These are phyloP conservation scores for Cymbopogon flexuosus DNA, from an alignment of 202 grass and related monocot species.

Conservation along the genomic window DNA sequence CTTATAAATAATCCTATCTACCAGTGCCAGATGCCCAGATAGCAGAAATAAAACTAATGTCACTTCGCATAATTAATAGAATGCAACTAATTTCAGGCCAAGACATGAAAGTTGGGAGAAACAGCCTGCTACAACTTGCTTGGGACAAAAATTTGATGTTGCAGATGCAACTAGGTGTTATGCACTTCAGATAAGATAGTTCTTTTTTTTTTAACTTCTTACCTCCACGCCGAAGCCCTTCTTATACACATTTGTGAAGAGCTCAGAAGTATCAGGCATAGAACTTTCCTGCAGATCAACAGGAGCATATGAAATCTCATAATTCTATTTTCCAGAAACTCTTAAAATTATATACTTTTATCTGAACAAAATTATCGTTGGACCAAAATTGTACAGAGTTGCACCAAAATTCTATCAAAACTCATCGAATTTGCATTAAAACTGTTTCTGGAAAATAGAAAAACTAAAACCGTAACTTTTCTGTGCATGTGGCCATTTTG, in stretches of 20 bases:
- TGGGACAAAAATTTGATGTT: too few species aligned
- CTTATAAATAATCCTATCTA: background rate
- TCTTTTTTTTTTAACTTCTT: constrained; percentile 27
- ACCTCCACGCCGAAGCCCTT: constrained; percentile 84
- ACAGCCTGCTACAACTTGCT: background rate
- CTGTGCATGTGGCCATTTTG: too few species aligned
- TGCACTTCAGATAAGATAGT: background rate
- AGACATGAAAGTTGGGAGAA: background rate
- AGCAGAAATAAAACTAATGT: background rate
- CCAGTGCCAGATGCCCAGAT: background rate
- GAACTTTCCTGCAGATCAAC: constrained; percentile 66
- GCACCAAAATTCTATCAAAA: too few species aligned
- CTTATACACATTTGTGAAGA: constrained; percentile 84
- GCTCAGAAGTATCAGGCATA: constrained; percentile 81
- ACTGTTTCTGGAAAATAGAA: too few species aligned
- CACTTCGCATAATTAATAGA: background rate
- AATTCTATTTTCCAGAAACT: too few species aligned
- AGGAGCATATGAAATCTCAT: constrained; percentile 25
- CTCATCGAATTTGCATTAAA: too few species aligned
- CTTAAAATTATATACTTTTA: too few species aligned
- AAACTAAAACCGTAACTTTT: too few species aligned
- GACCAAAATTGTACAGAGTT: too few species aligned
- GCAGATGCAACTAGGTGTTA: background rate
- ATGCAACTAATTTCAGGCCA: background rate
- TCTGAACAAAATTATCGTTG: too few species aligned